Percentiles rank a stretch among this genome's conserved stretches.
Conservation (phyloP, 2,329 filamentous ascomycete genomes). For the Verticillium nubilum region DNA sequence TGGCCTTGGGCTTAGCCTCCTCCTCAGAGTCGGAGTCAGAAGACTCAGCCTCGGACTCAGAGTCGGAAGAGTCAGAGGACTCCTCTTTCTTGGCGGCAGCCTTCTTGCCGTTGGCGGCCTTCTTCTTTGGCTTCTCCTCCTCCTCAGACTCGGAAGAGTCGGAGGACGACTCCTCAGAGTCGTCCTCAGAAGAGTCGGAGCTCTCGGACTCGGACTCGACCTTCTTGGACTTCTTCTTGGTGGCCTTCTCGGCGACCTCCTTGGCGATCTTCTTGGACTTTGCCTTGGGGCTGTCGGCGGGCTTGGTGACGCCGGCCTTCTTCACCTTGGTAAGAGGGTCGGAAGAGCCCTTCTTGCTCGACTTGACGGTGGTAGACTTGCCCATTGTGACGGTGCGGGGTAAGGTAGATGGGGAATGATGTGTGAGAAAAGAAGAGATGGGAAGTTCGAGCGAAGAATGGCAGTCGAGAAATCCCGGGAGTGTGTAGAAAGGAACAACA, state of each 20-base stretch:
- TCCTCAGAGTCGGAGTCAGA: slow-evolving; percentile 31
- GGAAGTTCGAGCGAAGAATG: not conserved
- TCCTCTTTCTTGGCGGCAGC: slow-evolving; percentile 8
- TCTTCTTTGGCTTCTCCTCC: slow-evolving; percentile 14
- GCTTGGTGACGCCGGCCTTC: slow-evolving; percentile 62
- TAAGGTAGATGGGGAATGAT: not conserved
- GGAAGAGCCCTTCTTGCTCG: slow-evolving; percentile 50
- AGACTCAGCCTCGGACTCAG: slow-evolving; percentile 30
- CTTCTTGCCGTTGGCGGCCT: slow-evolving; percentile 15
- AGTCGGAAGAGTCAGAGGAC: slow-evolving; percentile 26
- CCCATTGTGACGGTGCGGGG: slow-evolving; percentile 44
- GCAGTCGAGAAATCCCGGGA: not conserved
- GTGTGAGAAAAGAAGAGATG: not conserved
- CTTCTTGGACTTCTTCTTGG: slow-evolving; percentile 33
- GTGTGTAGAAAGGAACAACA: not conserved
- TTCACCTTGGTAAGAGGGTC: slow-evolving; percentile 53
- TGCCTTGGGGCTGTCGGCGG: slow-evolving; percentile 56
- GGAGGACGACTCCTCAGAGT: slow-evolving; percentile 17
- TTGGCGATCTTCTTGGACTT: slow-evolving; percentile 66
- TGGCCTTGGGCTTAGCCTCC: slow-evolving; percentile 25
- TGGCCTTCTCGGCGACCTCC: slow-evolving; percentile 46
- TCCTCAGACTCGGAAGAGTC: slow-evolving; percentile 18
- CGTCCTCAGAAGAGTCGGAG: slow-evolving; percentile 21
- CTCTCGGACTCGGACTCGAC: slow-evolving; percentile 15
- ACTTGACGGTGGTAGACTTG: slow-evolving; percentile 38